Evolutionary conservation across 2,329 filamentous ascomycete species (phyloP).

Genomic region (Penicillium vulpinum): DNA sequence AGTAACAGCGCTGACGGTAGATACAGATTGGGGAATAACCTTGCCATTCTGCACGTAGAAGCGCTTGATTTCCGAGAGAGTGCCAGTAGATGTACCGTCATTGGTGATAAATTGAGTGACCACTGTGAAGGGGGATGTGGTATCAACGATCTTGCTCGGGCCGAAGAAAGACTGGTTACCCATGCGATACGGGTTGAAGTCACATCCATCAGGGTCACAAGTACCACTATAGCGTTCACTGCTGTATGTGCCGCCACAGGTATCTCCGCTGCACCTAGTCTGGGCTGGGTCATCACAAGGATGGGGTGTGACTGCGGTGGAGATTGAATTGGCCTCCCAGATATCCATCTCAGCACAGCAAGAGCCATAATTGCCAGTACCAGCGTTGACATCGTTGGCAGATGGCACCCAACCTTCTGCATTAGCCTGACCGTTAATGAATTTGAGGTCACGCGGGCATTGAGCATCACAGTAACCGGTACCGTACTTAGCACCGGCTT

Average conservation of each 20-base stretch:
- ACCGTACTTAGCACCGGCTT: slow-evolving; percentile 60
- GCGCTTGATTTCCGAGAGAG: slow-evolving; percentile 61
- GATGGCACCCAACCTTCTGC: slow-evolving; percentile 55
- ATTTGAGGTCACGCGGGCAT: slow-evolving; percentile 53
- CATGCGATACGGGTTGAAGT: slow-evolving; percentile 68
- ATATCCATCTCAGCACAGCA: slow-evolving; percentile 70
- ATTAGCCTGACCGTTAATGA: slow-evolving; percentile 52
- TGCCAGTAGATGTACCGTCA: slow-evolving; percentile 51
- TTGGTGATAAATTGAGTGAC: slow-evolving; percentile 65
- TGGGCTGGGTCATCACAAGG: slow-evolving; percentile 56
- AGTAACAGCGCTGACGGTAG: slow-evolving; percentile 48
- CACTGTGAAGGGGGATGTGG: slow-evolving; percentile 60
- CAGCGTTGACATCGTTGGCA: slow-evolving; percentile 55
- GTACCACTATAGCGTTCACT: slow-evolving; percentile 58
- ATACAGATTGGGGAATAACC: slow-evolving; percentile 57
- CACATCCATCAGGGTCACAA: slow-evolving; percentile 70
- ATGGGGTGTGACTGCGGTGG: slow-evolving; percentile 65
- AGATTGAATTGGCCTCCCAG: slow-evolving; percentile 68
- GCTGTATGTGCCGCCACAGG: slow-evolving; percentile 55
- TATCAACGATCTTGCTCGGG: slow-evolving; percentile 58
- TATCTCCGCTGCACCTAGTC: slow-evolving; percentile 51
- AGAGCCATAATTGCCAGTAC: slow-evolving; percentile 54
- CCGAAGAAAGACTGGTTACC: slow-evolving; percentile 66
- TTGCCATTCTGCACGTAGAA: slow-evolving; percentile 65
- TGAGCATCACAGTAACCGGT: slow-evolving; percentile 65